Evolutionary conservation across 495 filamentous ascomycete species (phyloP).

Genomic region (Aspergillus sparsus): DNA sequence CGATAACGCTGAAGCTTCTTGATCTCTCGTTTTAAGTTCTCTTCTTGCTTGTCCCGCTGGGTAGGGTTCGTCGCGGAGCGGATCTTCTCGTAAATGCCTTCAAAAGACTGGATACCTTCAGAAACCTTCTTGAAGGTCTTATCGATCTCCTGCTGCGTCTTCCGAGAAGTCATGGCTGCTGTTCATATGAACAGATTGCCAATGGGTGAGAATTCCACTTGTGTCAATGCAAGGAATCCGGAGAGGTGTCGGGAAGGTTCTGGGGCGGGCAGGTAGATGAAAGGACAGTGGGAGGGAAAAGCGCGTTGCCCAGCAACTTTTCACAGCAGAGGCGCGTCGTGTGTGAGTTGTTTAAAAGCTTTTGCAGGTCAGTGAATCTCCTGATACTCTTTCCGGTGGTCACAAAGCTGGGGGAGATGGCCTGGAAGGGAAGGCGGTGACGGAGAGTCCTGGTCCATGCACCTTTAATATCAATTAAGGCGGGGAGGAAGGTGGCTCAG

Average conservation of each 20-base stretch:
- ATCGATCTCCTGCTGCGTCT: constrained; percentile 95
- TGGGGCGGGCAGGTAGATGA: constrained; percentile 3
- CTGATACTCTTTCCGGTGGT: constrained; percentile 27
- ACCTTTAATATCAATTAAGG: not conserved
- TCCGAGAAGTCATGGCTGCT: constrained; percentile 80
- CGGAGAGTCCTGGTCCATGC: constrained; percentile 4
- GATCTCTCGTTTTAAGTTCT: constrained; percentile 97
- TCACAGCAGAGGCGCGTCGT: constrained; percentile 11
- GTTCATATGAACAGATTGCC: constrained; percentile 20
- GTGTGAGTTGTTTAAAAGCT: constrained; percentile 12
- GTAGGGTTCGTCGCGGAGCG: constrained; percentile 84
- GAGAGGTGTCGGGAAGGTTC: constrained; percentile 9
- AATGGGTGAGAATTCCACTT: constrained; percentile 28
- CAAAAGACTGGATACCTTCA: constrained; percentile 90
- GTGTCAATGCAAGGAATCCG: constrained; percentile 3
- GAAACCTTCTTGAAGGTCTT: constrained; percentile 97
- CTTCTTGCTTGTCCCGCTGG: constrained; percentile 97
- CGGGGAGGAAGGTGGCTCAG: constrained; percentile 8
- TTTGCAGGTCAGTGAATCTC: constrained; percentile 16
- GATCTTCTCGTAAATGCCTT: constrained; percentile 94
- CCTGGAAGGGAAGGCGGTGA: constrained; percentile 34
- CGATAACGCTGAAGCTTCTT: constrained; percentile 98
- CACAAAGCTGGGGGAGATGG: constrained; percentile 32
- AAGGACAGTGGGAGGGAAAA: not conserved
- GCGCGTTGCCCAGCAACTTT: constrained; percentile 19